Conservation (phyloP, 345 rosid species). For the Gossypium rotundifolium region DNA sequence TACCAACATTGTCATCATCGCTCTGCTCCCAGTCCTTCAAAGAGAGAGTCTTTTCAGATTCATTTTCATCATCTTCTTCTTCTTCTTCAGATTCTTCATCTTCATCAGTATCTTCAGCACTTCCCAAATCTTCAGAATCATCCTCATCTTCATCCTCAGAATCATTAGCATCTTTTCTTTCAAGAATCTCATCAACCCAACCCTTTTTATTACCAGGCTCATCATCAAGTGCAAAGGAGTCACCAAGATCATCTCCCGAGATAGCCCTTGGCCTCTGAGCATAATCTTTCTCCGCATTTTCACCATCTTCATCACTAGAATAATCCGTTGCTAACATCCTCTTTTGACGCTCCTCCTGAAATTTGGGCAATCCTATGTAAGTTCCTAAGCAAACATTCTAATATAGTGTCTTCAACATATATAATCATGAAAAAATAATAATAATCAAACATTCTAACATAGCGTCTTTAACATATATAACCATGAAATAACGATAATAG, state of each 20-base stretch:
- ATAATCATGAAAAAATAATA: not conserved
- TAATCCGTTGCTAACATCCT: slow-evolving; percentile 74
- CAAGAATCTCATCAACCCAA: slow-evolving; percentile 88
- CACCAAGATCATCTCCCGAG: slow-evolving; percentile 94
- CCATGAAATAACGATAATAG: not conserved
- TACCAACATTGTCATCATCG: slow-evolving; percentile 63
- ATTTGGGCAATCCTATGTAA: not conserved
- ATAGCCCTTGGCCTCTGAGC: slow-evolving; percentile 32
- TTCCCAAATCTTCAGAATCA: slow-evolving; percentile 53
- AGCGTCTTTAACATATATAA: not conserved
- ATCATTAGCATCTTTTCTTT: slow-evolving; percentile 41
- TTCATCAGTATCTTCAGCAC: slow-evolving; percentile 38
- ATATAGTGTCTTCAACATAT: not conserved
- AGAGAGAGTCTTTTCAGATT: slow-evolving; percentile 23
- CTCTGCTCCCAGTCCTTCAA: slow-evolving; percentile 89
- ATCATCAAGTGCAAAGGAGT: slow-evolving; percentile 65
- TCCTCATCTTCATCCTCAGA: slow-evolving; percentile 51
- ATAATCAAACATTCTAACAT: not conserved
- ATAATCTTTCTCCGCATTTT: slow-evolving; percentile 36
- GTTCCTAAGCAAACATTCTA: not conserved
- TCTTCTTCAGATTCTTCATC: slow-evolving; percentile 55
- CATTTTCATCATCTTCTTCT: slow-evolving; percentile 46
- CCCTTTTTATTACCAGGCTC: slow-evolving; percentile 49
- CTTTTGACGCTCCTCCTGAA: slow-evolving; percentile 76
- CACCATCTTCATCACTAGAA: slow-evolving; percentile 69